Conservation (phyloP, 2,329 filamentous ascomycete species). For the Colletotrichum sp. region DNA sequence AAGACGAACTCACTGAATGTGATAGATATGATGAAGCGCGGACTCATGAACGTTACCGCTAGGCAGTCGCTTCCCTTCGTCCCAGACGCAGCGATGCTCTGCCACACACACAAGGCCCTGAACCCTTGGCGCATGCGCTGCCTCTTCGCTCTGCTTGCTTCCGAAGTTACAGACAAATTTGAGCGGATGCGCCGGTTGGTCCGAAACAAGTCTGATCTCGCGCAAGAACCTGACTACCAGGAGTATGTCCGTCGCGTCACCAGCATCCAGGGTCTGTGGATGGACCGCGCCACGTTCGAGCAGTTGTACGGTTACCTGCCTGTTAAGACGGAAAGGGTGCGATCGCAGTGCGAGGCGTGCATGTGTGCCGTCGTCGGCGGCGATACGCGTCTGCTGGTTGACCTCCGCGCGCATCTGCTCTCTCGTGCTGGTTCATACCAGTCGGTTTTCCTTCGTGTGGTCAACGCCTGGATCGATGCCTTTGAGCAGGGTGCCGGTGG, state of each 20-base stretch:
- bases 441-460: constrained; percentile 42
- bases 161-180: constrained; percentile 43
- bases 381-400: constrained; percentile 42
- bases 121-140: constrained; percentile 47
- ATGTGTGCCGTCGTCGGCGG: constrained; percentile 55
- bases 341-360: constrained; percentile 56
- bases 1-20: constrained; percentile 25
- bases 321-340: constrained; percentile 28
- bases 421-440: constrained; percentile 35
- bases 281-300: constrained; percentile 37
- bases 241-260: constrained; percentile 35
- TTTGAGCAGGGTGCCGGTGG: constrained; percentile 24
- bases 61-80: constrained; percentile 26
- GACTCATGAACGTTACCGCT: constrained; percentile 35
- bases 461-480: constrained; percentile 49
- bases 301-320: constrained; percentile 36
- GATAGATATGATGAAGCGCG: constrained; percentile 32
- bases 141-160: constrained; percentile 45
- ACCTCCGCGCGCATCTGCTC: constrained; percentile 48
- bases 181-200: constrained; percentile 29
- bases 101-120: constrained; percentile 42
- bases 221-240: neutral
- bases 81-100: constrained; percentile 41
- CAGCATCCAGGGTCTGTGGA: constrained; percentile 42
- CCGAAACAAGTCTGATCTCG: constrained; percentile 7